phyloP scores from a whole-genome alignment of 345 rosid genomes.

The Hevea brasiliensis region DNA sequence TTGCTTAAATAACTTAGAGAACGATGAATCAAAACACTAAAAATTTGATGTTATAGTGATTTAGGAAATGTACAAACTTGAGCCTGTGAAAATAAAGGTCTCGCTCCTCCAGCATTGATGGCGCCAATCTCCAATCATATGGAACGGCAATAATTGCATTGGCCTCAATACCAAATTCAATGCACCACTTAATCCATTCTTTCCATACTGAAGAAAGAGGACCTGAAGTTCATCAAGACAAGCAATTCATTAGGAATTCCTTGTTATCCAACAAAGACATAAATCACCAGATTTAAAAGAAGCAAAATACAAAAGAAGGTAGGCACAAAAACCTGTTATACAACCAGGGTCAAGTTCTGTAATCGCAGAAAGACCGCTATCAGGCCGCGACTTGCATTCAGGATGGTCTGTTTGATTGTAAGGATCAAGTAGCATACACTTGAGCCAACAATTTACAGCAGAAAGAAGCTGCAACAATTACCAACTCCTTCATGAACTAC shows the following conservation, averaged over 20 bases:
- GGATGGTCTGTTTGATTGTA: constrained; percentile 97
- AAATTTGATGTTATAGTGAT: background rate
- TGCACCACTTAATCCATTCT: constrained; percentile 99
- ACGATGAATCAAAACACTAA: background rate
- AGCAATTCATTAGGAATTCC: background rate
- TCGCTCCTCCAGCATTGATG: constrained; percentile 92
- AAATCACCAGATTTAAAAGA: background rate
- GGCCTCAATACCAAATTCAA: constrained; percentile 92
- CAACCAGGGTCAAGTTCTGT: constrained; percentile 98
- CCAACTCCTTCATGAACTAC: constrained; percentile 6
- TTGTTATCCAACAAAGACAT: background rate
- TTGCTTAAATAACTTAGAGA: background rate
- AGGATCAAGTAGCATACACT: constrained; percentile 88
- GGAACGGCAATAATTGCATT: constrained; percentile 95
- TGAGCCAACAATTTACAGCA: constrained; percentile 98
- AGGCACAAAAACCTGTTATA: constrained; percentile 60
- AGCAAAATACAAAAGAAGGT: background rate
- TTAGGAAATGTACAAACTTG: constrained; percentile 56
- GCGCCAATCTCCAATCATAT: constrained; percentile 95
- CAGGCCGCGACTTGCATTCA: constrained; percentile 94
- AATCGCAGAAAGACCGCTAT: constrained; percentile 90
- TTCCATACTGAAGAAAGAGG: constrained; percentile 98
- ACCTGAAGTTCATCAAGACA: constrained; percentile 48
- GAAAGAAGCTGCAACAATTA: constrained; percentile 71
- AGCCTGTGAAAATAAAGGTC: constrained; percentile 97